Base-by-base conservation (phyloP, 1,284 basidiomycete species). In the Apiotrichum brassicae region DNA sequence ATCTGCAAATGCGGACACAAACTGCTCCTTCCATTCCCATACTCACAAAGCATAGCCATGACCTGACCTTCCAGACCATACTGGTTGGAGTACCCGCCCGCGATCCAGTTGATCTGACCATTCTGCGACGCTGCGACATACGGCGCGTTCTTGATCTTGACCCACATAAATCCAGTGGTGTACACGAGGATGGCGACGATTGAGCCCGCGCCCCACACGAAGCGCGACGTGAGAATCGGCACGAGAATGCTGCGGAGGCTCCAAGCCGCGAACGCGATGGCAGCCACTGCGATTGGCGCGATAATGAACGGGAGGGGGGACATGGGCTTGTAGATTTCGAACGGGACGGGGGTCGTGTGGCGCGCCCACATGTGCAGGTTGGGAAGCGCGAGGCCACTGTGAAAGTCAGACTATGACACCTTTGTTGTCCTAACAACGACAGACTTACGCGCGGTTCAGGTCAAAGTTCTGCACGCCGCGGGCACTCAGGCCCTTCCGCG, bases 131-230 rank as follows among this genome's bases (percentile, higher is more conserved):
- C 58, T 32, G 81, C 82, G 45, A 79, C 77, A 64, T 82, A 90
- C 2, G 92, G 92, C 49, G 82, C 81, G 42, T 79, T 79, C 56
- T 94, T 84, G 64, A 99, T 99, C 57, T 84, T 84, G 61, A 88
- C 90, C 78, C 95, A 99, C 95, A 99, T 98, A 77, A 85, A 87
- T 4, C 92, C 92, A 8, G 84, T 82, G 11, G 83, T 93, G 83
- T 94, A 92, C 61, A 88, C 74, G 28, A 93, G 78, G 33, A 84
- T 84, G 6, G 80, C 78, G 49, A 84, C 57, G 47, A 91, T 74
- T 23, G 79, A 82, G 40, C 75, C 73, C 12, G 77, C 63, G 12
- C 82, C 78, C 87, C 87, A 91, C 54, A 75, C 43, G 41, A 68
- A 39, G 18, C 83, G 82, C 57, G 78, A 87, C 61, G 81, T 76